Base-by-base conservation (phyloP, 768 basidiomycete genomes). In the Psilocybe azurescens region DNA sequence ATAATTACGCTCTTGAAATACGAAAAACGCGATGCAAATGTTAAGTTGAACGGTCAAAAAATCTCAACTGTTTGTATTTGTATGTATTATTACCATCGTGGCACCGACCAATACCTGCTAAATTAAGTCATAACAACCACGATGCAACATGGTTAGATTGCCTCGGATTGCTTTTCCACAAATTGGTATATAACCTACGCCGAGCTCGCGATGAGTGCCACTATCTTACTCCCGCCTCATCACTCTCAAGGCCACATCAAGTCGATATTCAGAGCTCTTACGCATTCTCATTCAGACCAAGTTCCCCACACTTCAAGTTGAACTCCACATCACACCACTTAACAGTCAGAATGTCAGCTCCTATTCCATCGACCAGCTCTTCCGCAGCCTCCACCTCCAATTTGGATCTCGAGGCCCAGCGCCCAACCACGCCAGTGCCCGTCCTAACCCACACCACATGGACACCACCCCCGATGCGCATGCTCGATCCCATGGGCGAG, bases 401-500 rank as follows among this genome's bases (percentile, higher is more conserved):
- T 30, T 53, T 60, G 5, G 59, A 60, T 30, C 50, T 61, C 54
- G 62, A 66, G 58, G 62, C 57, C 16, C 65, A 59, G 58, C 32
- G 53, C 33, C 58, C 54, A 3, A 33, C 18, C 32, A 54, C 60
- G n/a, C 41, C 53, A 61, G 55, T 59, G 20, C 24, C 62, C 63
- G 68, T 20, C 53, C 50, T 71, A 56, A 69, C 69, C 6, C 63
- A 72, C 49, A 46, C 65, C 5, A 44, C 67, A 13, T 68, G 72
- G 41, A 66, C 70, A 29, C 63, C 67, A 29, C 36, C 60, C 3
- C 33, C 52, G 29, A 30, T 52, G 11, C 60, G 53, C 11, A 59
- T 62, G 18, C 33, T 64, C 14, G 70, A 71, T 62, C 71, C 72
- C 20, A 68, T 73, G 29, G 74, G 76, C 55, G 71, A 73, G 46